Evolutionary conservation across 306 rosid species (phyloP).

Genomic region (Cajanus cajan): DNA sequence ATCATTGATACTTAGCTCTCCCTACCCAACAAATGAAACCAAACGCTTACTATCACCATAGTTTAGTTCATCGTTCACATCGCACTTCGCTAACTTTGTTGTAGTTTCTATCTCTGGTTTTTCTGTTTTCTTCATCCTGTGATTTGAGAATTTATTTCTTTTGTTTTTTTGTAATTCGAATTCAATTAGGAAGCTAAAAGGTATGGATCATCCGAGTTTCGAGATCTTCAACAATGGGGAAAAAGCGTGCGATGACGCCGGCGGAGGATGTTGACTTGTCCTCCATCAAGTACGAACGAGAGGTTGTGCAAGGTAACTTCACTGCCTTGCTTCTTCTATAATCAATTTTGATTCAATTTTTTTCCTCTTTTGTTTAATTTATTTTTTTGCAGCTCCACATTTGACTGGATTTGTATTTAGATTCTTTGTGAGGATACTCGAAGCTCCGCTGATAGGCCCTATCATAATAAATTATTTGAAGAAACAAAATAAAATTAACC

Average conservation of each 20-base stretch:
- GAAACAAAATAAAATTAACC: slow-evolving; percentile 63
- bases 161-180: neutral
- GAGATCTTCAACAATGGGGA: slow-evolving; percentile 51
- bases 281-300: slow-evolving; percentile 52
- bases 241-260: slow-evolving; percentile 65
- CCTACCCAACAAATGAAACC: neutral
- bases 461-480: slow-evolving; percentile 45
- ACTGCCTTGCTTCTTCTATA: neutral
- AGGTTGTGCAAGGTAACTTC: slow-evolving; percentile 52
- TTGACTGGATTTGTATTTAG: slow-evolving; percentile 70
- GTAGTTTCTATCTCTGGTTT: neutral
- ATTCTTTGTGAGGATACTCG: slow-evolving; percentile 62
- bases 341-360: slow-evolving; percentile 20
- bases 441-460: slow-evolving; percentile 69
- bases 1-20: neutral
- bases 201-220: neutral
- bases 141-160: neutral
- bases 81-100: neutral
- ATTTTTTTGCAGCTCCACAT: slow-evolving; percentile 76
- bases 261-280: slow-evolving; percentile 67
- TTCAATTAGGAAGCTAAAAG: neutral
- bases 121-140: neutral
- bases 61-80: neutral
- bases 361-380: neutral
- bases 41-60: neutral